Evolutionary conservation across 306 rosid species (phyloP), one percentile per base, ranked within the genome.

Genomic region (Geum urbanum): DNA sequence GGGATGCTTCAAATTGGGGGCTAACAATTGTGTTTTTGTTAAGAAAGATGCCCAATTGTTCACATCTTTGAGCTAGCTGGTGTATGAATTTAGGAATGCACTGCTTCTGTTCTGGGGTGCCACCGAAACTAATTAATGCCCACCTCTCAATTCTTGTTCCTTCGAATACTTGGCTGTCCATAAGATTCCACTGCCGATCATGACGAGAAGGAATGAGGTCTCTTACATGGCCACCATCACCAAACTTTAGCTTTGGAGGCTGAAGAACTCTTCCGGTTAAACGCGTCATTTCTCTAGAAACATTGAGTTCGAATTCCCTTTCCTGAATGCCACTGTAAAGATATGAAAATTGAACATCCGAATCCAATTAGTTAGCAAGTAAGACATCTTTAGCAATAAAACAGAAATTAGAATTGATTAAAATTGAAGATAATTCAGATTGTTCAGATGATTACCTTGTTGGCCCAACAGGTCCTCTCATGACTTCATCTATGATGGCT

Each of bases 161-260:
- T 79, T 95, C 99, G 1, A 82, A 80, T 37, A 95, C 99, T 63
- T 95, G 95, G 78, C 97, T 88, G 51, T 87, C 92, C 15, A 91
- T 71, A 52, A 95, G 81, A 89, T 91, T 95, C 99, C 99, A 91
- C 66, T 91, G 97, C 20, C 97, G 87, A 69, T 95, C 99, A 8
- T 79, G 86, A 8, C 99, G 97, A 6, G 91, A 84, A 44, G 99
- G 99, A 74, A 74, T 75, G 13, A 95, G 80, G 71, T 91, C 91
- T 46, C 88, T 83, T 50, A 87, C 80, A 65, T 84, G 92, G 58
- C 99, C 99, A 58, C 96, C 91, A 5, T 91, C 88, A 15, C 99
- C 99, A 63, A 95, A 96, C 83, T 87, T 95, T 52, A 95, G 88
- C 77, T 89, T 91, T 5, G 99, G 99, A 74, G 99, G 99, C 76